phyloP scores from a whole-genome alignment of 2,329 filamentous ascomycete genomes.

The Bimuria novae-zelandiae region DNA sequence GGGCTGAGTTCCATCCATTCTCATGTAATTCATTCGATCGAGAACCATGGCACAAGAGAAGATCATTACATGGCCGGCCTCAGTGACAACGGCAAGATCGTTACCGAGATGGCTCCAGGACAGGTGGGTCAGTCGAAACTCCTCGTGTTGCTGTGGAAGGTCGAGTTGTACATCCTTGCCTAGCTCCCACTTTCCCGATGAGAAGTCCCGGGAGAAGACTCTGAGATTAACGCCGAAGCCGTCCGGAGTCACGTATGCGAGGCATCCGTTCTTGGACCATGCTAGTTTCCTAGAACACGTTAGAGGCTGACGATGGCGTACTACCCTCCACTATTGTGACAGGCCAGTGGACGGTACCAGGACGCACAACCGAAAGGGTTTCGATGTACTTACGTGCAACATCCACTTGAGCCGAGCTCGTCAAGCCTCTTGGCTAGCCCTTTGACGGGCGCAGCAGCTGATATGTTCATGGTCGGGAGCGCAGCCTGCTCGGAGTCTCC shows the following conservation, averaged over 20 bases:
- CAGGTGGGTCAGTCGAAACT: constrained; percentile 75
- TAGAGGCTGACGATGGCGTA: background rate
- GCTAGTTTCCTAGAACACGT: constrained; percentile 66
- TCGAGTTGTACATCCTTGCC: constrained; percentile 72
- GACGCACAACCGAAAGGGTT: background rate
- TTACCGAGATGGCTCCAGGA: constrained; percentile 78
- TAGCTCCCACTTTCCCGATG: constrained; percentile 75
- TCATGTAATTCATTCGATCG: constrained; percentile 69
- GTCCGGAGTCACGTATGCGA: constrained; percentile 78
- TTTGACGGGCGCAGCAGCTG: constrained; percentile 61
- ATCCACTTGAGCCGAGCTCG: constrained; percentile 74
- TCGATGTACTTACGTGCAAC: constrained; percentile 71
- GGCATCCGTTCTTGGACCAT: constrained; percentile 86
- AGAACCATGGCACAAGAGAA: constrained; percentile 72
- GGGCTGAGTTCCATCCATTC: constrained; percentile 68
- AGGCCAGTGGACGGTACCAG: no score
- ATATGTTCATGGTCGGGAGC: constrained; percentile 59
- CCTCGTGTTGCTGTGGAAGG: constrained; percentile 64
- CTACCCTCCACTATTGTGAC: background rate
- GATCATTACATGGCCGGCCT: constrained; percentile 75
- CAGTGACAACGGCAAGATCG: constrained; percentile 83
- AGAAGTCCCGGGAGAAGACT: constrained; percentile 70
- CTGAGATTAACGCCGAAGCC: constrained; percentile 72
- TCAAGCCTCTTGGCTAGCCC: constrained; percentile 75
- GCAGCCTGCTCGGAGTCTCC: constrained; percentile 61